Percentiles rank a stretch among this genome's conserved stretches.
Evolutionary conservation across 371 early-diverging fungal species (phyloP).

Genomic region (Haplosporangium sp.): DNA sequence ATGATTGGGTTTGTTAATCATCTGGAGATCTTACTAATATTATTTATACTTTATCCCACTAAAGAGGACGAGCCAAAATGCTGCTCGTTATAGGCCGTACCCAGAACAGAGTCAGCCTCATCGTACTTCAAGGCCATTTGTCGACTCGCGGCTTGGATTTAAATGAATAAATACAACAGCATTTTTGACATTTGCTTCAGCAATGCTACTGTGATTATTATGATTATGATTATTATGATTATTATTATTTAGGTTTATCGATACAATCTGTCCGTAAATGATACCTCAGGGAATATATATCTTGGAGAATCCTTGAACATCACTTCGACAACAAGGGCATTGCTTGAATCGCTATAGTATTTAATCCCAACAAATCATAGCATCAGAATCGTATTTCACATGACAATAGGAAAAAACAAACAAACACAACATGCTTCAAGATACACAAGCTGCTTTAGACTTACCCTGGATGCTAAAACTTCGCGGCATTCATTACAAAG

Average conservation of each 20-base stretch:
- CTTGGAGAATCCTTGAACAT: conserved; percentile 56
- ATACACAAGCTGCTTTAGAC: neutral
- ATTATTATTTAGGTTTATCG: neutral
- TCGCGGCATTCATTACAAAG: conserved; percentile 60
- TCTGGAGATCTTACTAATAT: neutral
- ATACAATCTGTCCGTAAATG: neutral
- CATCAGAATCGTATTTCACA: neutral
- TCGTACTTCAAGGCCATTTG: conserved; percentile 21
- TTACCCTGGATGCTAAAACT: conserved; percentile 51
- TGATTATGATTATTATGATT: neutral
- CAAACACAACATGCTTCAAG: neutral
- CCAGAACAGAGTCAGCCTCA: conserved; percentile 9
- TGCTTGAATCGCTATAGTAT: conserved; percentile 48
- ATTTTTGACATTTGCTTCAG: neutral
- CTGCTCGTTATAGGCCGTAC: conserved; percentile 21
- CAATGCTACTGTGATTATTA: too few relatives aligned
- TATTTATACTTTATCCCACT: neutral
- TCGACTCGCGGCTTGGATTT: conserved; percentile 13
- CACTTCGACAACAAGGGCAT: conserved; percentile 57
- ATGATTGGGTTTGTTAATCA: neutral
- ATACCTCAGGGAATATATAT: conserved; percentile 40
- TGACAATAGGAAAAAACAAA: neutral
- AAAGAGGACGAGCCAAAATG: conserved; percentile 7
- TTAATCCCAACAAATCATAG: neutral
- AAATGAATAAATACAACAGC: conserved; percentile 7